phyloP scores from a whole-genome alignment of 2,329 filamentous ascomycete genomes.

The Dactylellina leptospora region DNA sequence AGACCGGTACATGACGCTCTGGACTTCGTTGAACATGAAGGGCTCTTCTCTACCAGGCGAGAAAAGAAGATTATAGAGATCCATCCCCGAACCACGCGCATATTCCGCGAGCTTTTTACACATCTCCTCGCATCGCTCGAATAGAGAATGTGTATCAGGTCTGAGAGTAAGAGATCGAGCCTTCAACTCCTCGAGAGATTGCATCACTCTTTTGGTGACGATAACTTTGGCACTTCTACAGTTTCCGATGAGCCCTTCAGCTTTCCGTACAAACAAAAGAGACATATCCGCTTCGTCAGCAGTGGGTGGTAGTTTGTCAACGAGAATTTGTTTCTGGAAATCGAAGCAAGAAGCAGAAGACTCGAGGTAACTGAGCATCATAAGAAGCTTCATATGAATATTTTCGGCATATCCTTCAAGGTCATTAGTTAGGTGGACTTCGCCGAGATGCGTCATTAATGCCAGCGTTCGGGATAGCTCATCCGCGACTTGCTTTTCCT shows the following conservation, averaged over 20 bases:
- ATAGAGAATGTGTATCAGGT: slow-evolving; percentile 72
- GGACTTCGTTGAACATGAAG: slow-evolving; percentile 73
- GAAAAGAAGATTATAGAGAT: slow-evolving; percentile 70
- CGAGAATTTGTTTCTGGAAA: slow-evolving; percentile 72
- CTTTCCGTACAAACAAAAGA: slow-evolving; percentile 73
- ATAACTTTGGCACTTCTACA: slow-evolving; percentile 85
- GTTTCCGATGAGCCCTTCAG: slow-evolving; percentile 76
- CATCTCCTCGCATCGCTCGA: slow-evolving; percentile 74
- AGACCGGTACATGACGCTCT: slow-evolving; percentile 70
- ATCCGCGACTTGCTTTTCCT: slow-evolving; percentile 80
- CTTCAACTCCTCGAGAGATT: slow-evolving; percentile 79
- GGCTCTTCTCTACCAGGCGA: slow-evolving; percentile 74
- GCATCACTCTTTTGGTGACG: slow-evolving; percentile 75
- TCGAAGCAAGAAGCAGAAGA: slow-evolving; percentile 75
- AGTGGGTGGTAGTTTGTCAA: slow-evolving; percentile 68
- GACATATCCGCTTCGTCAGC: slow-evolving; percentile 71
- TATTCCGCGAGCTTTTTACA: slow-evolving; percentile 73
- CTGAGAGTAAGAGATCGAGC: slow-evolving; percentile 77
- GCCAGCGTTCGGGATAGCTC: slow-evolving; percentile 79
- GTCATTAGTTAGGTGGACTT: slow-evolving; percentile 76
- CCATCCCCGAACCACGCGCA: slow-evolving; percentile 72
- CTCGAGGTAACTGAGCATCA: slow-evolving; percentile 84
- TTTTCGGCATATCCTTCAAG: slow-evolving; percentile 80
- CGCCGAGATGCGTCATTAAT: slow-evolving; percentile 83
- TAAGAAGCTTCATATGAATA: slow-evolving; percentile 76